Percentiles rank a stretch among this genome's conserved stretches.
Evolutionary conservation across 2,329 filamentous ascomycete species (phyloP).

Genomic region (Coleophoma eucalyptorum): DNA sequence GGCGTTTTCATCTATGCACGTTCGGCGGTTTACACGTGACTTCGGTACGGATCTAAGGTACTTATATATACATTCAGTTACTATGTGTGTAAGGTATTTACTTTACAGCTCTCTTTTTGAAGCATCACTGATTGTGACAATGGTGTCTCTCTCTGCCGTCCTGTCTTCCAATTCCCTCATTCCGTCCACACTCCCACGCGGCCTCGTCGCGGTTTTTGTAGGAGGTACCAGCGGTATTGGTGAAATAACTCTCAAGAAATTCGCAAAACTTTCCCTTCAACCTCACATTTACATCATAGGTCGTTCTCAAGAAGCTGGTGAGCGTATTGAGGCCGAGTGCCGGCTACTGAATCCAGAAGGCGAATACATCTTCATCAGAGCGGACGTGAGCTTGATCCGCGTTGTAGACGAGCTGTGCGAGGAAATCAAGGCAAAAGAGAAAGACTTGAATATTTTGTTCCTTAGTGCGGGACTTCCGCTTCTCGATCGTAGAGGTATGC

Average conservation of each 20-base stretch:
- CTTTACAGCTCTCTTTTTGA: too few relatives aligned
- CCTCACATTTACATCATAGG: constrained; percentile 43
- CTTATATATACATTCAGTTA: background rate
- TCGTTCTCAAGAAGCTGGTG: constrained; percentile 33
- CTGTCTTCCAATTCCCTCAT: constrained; percentile 31
- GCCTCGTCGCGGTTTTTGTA: constrained; percentile 44
- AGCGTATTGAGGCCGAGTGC: constrained; percentile 35
- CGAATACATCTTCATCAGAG: constrained; percentile 35
- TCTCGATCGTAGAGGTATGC: constrained; percentile 5
- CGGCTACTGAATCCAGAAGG: constrained; percentile 36
- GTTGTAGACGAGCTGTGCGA: constrained; percentile 42
- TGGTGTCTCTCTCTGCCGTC: constrained; percentile 30
- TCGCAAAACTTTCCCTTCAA: constrained; percentile 32
- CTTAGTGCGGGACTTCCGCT: constrained; percentile 42
- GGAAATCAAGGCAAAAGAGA: constrained; percentile 44
- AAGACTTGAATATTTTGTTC: constrained; percentile 49
- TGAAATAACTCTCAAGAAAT: constrained; percentile 36
- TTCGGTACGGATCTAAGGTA: background rate
- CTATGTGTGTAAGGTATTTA: too few relatives aligned
- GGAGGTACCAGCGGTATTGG: constrained; percentile 48
- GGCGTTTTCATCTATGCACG: constrained; percentile 1
- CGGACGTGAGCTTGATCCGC: constrained; percentile 39
- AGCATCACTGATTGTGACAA: constrained; percentile 13
- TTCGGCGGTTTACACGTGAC: constrained; percentile 1
- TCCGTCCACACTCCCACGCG: constrained; percentile 27